phyloP scores from a whole-genome alignment of 2,329 filamentous ascomycete genomes.

The Aquanectria penicillioides region DNA sequence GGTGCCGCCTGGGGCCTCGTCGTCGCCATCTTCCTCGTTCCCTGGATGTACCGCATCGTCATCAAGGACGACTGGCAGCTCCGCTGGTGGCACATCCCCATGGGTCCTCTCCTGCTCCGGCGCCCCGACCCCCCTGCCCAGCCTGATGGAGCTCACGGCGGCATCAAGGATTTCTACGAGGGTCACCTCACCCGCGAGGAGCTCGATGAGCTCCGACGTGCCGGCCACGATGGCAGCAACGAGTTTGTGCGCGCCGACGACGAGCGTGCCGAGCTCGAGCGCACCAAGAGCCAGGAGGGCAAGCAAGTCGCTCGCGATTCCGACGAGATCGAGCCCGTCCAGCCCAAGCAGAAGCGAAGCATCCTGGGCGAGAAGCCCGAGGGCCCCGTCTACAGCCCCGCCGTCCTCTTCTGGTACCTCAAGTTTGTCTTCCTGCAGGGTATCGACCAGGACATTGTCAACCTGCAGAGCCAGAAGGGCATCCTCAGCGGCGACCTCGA shows the following conservation, averaged over 20 bases:
- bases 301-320: slow-evolving; percentile 32
- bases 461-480: slow-evolving; percentile 52
- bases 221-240: slow-evolving; percentile 33
- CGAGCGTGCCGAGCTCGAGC: slow-evolving; percentile 17
- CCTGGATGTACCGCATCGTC: slow-evolving; percentile 68
- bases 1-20: slow-evolving; percentile 61
- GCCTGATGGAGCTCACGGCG: slow-evolving; percentile 71
- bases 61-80: slow-evolving; percentile 70
- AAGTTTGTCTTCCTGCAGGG: slow-evolving; percentile 39
- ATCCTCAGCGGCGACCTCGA: slow-evolving; percentile 63
- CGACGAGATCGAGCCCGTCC: slow-evolving; percentile 9
- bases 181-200: slow-evolving; percentile 65
- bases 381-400: background rate
- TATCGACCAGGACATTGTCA: slow-evolving; percentile 41
- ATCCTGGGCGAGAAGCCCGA: slow-evolving; percentile 37
- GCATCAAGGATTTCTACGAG: slow-evolving; percentile 64
- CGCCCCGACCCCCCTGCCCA: slow-evolving; percentile 60
- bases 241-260: slow-evolving; percentile 39
- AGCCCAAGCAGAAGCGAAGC: slow-evolving; percentile 28
- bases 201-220: slow-evolving; percentile 53
- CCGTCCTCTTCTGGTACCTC: slow-evolving; percentile 38
- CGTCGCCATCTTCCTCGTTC: slow-evolving; percentile 63
- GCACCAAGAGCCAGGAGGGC: background rate
- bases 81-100: slow-evolving; percentile 62
- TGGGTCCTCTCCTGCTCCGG: slow-evolving; percentile 63